Evolutionary conservation across 2,329 filamentous ascomycete species (phyloP).

Genomic region (Cadophora luteo-olivacea): DNA sequence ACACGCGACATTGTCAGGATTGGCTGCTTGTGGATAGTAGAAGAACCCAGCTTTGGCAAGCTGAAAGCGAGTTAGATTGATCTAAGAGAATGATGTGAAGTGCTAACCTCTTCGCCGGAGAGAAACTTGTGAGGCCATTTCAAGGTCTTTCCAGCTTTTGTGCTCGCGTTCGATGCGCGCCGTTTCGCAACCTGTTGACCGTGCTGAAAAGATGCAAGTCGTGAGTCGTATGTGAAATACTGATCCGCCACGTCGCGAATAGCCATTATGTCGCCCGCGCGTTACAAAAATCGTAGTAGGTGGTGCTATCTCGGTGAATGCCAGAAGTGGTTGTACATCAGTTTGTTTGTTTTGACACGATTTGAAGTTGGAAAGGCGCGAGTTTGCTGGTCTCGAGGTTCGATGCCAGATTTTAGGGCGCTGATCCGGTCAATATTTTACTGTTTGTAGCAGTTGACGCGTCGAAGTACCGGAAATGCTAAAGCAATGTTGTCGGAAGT

Average conservation of each 20-base stretch:
- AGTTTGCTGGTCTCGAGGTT: not conserved
- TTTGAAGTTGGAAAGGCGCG: constrained; percentile 12
- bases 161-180: constrained; percentile 69
- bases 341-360: constrained; percentile 17
- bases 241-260: constrained; percentile 47
- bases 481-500: constrained; percentile 20
- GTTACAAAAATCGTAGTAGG: not conserved
- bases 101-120: constrained; percentile 65
- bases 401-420: not conserved
- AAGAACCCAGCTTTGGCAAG: constrained; percentile 92
- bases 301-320: not conserved
- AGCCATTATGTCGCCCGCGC: constrained; percentile 34
- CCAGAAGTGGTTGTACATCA: constrained; percentile 6
- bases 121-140: constrained; percentile 82
- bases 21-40: constrained; percentile 76
- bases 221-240: constrained; percentile 73
- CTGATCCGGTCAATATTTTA: not conserved
- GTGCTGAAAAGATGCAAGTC: constrained; percentile 79
- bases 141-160: constrained; percentile 61
- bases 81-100: not conserved
- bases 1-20: constrained; percentile 87
- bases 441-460: constrained; percentile 21
- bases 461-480: constrained; percentile 17
- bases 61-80: constrained; percentile 52
- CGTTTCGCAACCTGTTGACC: constrained; percentile 70